Evolutionary conservation across 148 eudicot genomes (phyloP).

Genomic region (Rhododendron kiyosumense): DNA sequence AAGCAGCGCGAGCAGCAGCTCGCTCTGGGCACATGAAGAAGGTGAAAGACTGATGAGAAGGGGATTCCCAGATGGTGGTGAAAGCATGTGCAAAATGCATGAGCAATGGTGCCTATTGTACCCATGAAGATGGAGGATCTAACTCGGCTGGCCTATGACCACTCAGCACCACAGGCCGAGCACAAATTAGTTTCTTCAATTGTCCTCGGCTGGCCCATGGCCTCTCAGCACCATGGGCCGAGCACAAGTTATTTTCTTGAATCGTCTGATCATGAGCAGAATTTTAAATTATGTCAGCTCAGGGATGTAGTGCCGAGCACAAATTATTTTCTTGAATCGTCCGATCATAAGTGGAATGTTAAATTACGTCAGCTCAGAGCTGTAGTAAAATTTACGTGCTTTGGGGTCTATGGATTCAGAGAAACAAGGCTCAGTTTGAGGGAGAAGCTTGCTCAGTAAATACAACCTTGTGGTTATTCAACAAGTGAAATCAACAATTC

Average conservation of each 20-base stretch:
- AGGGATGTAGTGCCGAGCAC: background rate
- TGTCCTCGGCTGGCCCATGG: background rate
- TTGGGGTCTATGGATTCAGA: no score
- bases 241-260: background rate
- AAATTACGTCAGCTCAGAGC: background rate
- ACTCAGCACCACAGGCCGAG: background rate
- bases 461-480: no score
- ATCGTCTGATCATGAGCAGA: background rate
- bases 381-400: background rate
- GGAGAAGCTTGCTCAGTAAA: no score
- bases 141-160: background rate
- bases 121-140: background rate
- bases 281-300: background rate
- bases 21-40: background rate
- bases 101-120: background rate
- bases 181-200: background rate
- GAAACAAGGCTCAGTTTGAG: no score
- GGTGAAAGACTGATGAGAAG: background rate
- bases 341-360: background rate
- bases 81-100: background rate
- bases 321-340: background rate
- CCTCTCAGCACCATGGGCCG: background rate
- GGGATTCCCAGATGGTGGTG: background rate
- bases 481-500: no score
- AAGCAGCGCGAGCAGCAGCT: background rate